Conservation (phyloP, 1,284 basidiomycete genomes). For the Kalmanozyma brasiliensis region DNA sequence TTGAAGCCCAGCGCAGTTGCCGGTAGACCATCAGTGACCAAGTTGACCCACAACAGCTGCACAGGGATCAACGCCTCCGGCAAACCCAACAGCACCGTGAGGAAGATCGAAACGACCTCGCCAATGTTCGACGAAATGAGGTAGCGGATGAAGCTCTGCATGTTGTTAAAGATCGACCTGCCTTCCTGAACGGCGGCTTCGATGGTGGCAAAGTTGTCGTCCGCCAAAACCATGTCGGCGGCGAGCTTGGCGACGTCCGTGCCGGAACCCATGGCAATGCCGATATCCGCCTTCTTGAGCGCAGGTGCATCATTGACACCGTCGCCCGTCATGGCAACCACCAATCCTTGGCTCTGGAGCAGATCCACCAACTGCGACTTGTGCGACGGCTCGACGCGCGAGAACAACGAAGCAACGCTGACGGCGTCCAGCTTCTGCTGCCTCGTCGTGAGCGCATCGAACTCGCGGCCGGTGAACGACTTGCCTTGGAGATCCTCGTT, state of each 20-base stretch:
- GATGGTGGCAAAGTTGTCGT: constrained; percentile 71
- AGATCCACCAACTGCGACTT: constrained; percentile 95
- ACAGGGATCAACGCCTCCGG: constrained; percentile 97
- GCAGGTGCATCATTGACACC: constrained; percentile 71
- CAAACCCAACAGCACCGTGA: constrained; percentile 96
- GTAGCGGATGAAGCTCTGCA: constrained; percentile 92
- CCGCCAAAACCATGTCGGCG: constrained; percentile 70
- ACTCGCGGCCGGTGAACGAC: constrained; percentile 92
- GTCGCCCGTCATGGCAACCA: constrained; percentile 86
- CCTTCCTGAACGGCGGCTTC: constrained; percentile 80
- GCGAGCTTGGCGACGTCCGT: constrained; percentile 70
- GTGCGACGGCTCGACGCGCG: constrained; percentile 92
- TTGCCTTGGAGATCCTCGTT: constrained; percentile 75
- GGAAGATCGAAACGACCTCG: constrained; percentile 96
- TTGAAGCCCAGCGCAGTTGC: constrained; percentile 99
- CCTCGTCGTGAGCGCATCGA: constrained; percentile 79
- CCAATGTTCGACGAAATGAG: constrained; percentile 94
- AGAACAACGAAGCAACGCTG: constrained; percentile 86
- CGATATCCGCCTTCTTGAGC: constrained; percentile 69
- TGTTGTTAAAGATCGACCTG: constrained; percentile 97
- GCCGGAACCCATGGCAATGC: constrained; percentile 70
- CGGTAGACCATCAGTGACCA: constrained; percentile 81
- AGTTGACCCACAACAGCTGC: constrained; percentile 84
- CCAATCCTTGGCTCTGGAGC: constrained; percentile 88
- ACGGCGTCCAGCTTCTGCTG: constrained; percentile 87